Base-by-base conservation (phyloP, 768 basidiomycete genomes). In the Termitomyces sp. region DNA sequence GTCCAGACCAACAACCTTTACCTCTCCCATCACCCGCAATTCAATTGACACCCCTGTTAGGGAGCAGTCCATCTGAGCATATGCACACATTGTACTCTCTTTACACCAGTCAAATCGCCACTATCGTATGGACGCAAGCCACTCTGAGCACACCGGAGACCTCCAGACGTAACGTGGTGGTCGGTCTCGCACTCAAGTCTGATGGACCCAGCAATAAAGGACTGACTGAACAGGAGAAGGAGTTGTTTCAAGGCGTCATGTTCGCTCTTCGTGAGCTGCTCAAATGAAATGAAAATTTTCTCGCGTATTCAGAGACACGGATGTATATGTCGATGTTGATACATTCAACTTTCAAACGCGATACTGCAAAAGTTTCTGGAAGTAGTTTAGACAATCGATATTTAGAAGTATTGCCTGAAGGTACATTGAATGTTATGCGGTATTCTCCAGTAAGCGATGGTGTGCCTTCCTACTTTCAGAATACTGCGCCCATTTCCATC, bases 31-130 rank as follows among this genome's bases (percentile, higher is more conserved):
- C 86, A 0, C 77, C 90, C 4, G 85, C 90, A 3, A 84, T 93
- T 56, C 80, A 87, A 56, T 77, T 96, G 42, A 88, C 84, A 0
- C 84, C 89, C 0, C 71, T 98, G 51, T 79, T 98, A 28, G 95
- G 95, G 36, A 77, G 80, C 58, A 82, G 88, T 2, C 80, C 86
- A 1, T 84, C 88, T 0, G 81, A 85, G 10, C 83, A 90, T 55
- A 67, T 85, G 58, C 85, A 86, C 51, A 85, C 84, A 0, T 72
- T 96, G 24, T 82, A 95, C 66, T 85, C 86, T 36, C 75, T 96
- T 0, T 96, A 95, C 70, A 86, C 85, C 0, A 77, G 86, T n/a
- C 94, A 97, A 65, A 86, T 93, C 46, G 90, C 93, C 0, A 92
- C 92, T 0, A 77, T 95, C 30, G 69, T 94, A 6, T 97, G 94